Conservation (phyloP, 331 rosid genomes). For the Acacia pycnantha region DNA sequence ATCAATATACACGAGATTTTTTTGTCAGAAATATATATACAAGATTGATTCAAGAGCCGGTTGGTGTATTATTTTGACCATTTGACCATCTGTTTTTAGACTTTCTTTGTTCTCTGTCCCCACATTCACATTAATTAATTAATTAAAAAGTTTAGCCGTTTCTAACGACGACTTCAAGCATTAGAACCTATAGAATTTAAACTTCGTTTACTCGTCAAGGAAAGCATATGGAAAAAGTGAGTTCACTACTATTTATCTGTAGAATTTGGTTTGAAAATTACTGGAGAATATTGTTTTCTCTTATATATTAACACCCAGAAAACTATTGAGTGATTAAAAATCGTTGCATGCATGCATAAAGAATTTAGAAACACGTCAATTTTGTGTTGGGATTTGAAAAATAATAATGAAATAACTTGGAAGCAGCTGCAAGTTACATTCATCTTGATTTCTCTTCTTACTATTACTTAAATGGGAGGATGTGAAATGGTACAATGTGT, state of each 20-base stretch:
- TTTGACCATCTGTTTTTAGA: constrained; percentile 24
- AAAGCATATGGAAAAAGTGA: neutral
- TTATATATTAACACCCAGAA: neutral
- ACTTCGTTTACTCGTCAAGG: constrained; percentile 12
- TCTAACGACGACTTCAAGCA: neutral
- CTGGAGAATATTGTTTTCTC: neutral
- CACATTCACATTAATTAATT: neutral
- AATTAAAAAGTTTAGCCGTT: neutral
- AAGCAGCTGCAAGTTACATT: constrained; percentile 31
- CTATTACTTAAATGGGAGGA: constrained; percentile 4
- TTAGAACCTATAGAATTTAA: neutral
- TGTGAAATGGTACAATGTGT: neutral
- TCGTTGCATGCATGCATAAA: neutral
- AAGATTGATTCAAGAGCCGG: constrained; percentile 26
- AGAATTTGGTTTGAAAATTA: constrained; percentile 4
- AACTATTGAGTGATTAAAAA: neutral
- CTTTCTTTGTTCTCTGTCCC: neutral
- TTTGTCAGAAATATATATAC: no score
- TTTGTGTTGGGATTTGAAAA: neutral
- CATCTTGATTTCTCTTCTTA: neutral
- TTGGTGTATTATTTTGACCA: constrained; percentile 19
- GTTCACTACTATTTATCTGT: neutral
- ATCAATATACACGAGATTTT: no score
- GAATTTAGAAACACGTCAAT: constrained; percentile 16
- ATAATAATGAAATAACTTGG: neutral